phyloP scores from a whole-genome alignment of 2,329 filamentous ascomycete genomes.

The Sarocladium kiliense region DNA sequence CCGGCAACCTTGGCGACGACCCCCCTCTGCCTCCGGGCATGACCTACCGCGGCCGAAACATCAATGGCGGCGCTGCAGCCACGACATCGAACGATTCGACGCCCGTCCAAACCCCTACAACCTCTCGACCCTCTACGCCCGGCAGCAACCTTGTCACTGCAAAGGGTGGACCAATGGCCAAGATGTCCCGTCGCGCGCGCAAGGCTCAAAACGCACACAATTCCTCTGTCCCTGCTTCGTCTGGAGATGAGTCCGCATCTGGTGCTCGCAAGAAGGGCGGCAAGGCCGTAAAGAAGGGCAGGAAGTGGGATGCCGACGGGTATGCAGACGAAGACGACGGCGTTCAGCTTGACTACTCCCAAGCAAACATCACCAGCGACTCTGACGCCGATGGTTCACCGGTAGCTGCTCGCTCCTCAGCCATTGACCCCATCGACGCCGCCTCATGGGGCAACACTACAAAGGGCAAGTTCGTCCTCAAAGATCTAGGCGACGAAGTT shows the following conservation, averaged over 20 bases:
- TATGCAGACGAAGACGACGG: conserved; percentile 78
- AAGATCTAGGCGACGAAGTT: conserved; percentile 89
- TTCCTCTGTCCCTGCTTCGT: conserved; percentile 63
- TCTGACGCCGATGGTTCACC: conserved; percentile 41
- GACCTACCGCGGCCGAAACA: conserved; percentile 32
- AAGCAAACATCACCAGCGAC: conserved; percentile 46
- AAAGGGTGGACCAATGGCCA: conserved; percentile 69
- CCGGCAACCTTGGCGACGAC: conserved; percentile 20
- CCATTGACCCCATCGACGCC: conserved; percentile 69
- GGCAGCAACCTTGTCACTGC: conserved; percentile 59
- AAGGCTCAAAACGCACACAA: conserved; percentile 56
- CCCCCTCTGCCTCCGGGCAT: conserved; percentile 30
- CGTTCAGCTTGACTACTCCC: conserved; percentile 85
- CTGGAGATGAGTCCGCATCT: conserved; percentile 71
- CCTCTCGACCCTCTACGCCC: conserved; percentile 76
- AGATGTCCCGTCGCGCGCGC: conserved; percentile 75
- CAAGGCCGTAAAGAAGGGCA: conserved; percentile 77
- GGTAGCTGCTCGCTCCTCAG: conserved; percentile 42
- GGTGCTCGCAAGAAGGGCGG: conserved; percentile 43
- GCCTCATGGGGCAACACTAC: conserved; percentile 82
- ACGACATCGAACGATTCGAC: conserved; percentile 59
- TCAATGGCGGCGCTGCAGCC: conserved; percentile 20
- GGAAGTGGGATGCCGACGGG: conserved; percentile 90
- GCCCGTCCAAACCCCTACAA: conserved; percentile 65
- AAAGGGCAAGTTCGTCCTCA: conserved; percentile 90